Evolutionary conservation across 2,329 filamentous ascomycete species (phyloP).

Genomic region (Colletotrichum eremochloae): DNA sequence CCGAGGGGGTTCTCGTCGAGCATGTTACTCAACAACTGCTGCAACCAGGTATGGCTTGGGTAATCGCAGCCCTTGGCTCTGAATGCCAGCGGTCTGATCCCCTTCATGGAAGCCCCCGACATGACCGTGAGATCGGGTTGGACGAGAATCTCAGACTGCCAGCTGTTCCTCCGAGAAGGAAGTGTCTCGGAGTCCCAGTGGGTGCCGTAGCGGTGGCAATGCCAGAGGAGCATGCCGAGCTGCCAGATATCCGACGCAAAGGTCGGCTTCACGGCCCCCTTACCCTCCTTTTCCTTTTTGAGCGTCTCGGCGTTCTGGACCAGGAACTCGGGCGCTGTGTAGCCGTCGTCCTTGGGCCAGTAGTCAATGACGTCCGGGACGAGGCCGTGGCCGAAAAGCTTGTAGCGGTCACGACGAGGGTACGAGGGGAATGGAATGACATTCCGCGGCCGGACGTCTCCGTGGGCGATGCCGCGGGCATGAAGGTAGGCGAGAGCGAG

Average conservation of each 20-base stretch:
- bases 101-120: neutral
- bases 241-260: constrained; percentile 27
- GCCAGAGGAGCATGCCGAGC: constrained; percentile 21
- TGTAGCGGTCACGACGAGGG: neutral
- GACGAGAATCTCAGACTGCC: constrained; percentile 1
- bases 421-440: neutral
- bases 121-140: neutral
- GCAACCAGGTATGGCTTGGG: neutral
- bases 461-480: constrained; percentile 23
- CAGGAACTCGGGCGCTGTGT: constrained; percentile 26
- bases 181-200: neutral
- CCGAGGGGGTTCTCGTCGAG: constrained; percentile 5
- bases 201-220: constrained; percentile 18
- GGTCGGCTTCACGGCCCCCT: neutral
- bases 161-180: neutral
- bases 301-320: neutral
- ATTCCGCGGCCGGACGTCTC: constrained; percentile 16
- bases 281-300: neutral
- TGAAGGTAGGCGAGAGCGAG: constrained; percentile 28
- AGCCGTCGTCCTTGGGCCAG: neutral
- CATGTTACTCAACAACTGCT: constrained; percentile 10
- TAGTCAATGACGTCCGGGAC: constrained; percentile 15
- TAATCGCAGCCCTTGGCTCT: neutral
- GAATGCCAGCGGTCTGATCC: neutral
- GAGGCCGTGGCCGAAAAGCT: constrained; percentile 34